Conservation (phyloP, 2,329 filamentous ascomycete genomes). For the Epicoccum sorghinum region DNA sequence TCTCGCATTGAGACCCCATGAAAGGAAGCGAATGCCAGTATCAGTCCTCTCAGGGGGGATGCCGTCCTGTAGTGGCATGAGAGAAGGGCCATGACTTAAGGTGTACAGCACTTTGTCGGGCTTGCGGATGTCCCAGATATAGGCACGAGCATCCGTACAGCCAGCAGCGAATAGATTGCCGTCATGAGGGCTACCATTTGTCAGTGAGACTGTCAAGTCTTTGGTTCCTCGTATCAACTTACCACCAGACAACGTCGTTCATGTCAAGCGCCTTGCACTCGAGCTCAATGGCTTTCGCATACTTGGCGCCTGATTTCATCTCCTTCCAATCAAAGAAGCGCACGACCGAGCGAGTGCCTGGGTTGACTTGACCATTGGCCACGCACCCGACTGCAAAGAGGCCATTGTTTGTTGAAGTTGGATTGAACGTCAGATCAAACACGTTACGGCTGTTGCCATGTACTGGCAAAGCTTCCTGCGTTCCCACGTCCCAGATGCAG, state of each 20-base stretch:
- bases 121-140: slow-evolving; percentile 65
- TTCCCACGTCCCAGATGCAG: slow-evolving; percentile 59
- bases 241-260: slow-evolving; percentile 63
- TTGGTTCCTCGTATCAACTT: slow-evolving; percentile 10
- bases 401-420: slow-evolving; percentile 35
- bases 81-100: slow-evolving; percentile 58
- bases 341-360: slow-evolving; percentile 56
- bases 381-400: slow-evolving; percentile 62
- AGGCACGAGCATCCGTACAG: slow-evolving; percentile 65
- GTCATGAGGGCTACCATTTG: slow-evolving; percentile 49
- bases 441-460: slow-evolving; percentile 59
- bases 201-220: not conserved
- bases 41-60: slow-evolving; percentile 58
- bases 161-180: slow-evolving; percentile 62
- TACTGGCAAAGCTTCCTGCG: slow-evolving; percentile 50
- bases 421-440: slow-evolving; percentile 66
- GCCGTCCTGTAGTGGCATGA: slow-evolving; percentile 55
- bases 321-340: slow-evolving; percentile 55
- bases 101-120: slow-evolving; percentile 54
- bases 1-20: slow-evolving; percentile 61
- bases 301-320: slow-evolving; percentile 23
- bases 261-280: slow-evolving; percentile 66
- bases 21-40: slow-evolving; percentile 63
- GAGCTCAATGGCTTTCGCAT: slow-evolving; percentile 50
- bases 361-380: slow-evolving; percentile 44